phyloP scores from a whole-genome alignment of 441 rosid genomes.

The Rhodomyrtus psidioides region DNA sequence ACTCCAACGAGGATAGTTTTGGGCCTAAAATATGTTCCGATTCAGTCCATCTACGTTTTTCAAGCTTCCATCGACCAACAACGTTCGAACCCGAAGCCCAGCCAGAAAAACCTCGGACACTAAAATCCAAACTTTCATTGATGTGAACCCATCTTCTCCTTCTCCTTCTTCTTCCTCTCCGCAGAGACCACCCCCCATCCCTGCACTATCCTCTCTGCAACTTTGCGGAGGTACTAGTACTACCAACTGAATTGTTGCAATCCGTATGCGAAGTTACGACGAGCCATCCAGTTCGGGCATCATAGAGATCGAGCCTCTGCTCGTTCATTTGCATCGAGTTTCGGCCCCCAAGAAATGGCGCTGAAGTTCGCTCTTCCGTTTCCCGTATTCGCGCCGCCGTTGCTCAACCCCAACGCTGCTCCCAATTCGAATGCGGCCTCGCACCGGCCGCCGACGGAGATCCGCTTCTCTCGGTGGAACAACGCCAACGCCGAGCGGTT shows the following conservation, averaged over 20 bases:
- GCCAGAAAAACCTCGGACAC: not conserved
- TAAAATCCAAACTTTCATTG: not conserved
- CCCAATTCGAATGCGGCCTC: not conserved
- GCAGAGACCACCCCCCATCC: not conserved
- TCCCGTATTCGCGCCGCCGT: conserved; percentile 40
- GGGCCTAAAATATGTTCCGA: not conserved
- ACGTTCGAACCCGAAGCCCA: not conserved
- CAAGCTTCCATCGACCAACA: too few species aligned
- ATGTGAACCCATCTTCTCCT: not conserved
- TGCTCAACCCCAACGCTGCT: conserved; percentile 13
- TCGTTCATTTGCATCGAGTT: not conserved
- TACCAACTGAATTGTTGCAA: not conserved
- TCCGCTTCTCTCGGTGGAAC: conserved; percentile 74
- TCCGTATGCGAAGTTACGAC: not conserved
- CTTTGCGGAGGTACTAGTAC: not conserved
- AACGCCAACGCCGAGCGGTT: conserved; percentile 66
- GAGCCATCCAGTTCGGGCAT: not conserved
- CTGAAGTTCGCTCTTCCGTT: conserved; percentile 52
- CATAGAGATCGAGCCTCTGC: not conserved
- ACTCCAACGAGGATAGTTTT: not conserved
- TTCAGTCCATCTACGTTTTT: not conserved
- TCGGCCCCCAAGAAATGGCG: conserved; percentile 27
- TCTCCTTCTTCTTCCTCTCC: not conserved
- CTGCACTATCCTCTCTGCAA: not conserved
- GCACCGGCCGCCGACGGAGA: conserved; percentile 29